Evolutionary conservation across 106 monocot genomes (phyloP), one percentile per base, ranked within the genome.

Genomic region (Phalaenopsis equestris): DNA sequence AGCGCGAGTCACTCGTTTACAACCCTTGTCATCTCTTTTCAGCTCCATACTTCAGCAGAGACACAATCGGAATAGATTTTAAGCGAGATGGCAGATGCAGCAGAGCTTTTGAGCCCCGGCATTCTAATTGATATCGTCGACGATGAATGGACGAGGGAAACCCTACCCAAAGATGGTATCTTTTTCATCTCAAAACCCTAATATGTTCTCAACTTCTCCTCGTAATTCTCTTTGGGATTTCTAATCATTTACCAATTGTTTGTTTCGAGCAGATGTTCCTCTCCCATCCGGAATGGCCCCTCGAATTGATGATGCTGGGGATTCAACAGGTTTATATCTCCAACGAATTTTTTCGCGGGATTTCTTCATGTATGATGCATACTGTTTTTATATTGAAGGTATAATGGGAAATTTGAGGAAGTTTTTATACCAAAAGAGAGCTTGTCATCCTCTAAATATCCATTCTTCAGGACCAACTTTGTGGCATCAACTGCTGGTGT

Each of bases 101-200:
- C 78, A 42, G 77, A 78, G 79, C 79, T 83, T 41, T 76, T 82
- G 79, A 86, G 83, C 80, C 49, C 80, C 56, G 86, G 86, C 72
- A 86, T 86, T 37, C 77, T 86, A 38, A 83, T 86, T 42, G 86
- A 86, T 67, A 61, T 86, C 43, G 36, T 83, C 16, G 86, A 86
- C 52, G 86, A 83, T n/a, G 86, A 86, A 43, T 86, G 86, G 86
- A 77, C 77, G 76, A 80, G 80, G 46, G 86, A 86, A 11, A 77
- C 86, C 43, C 86, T 86, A 57, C 86, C 86, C 9, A 38, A 75
- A 76, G 86, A 86, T 36, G 86, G 86, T 86, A 76, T 38, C 3
- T 18, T 37, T 41, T 24, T 46, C 12, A 2, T 42, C n/a, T 74
- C 16, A 15, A 41, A 76, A 37, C 72, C 56, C 55, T 67, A 42